Evolutionary conservation across 2,329 filamentous ascomycete genomes (phyloP).

Genomic region (Exophiala spinifera): DNA sequence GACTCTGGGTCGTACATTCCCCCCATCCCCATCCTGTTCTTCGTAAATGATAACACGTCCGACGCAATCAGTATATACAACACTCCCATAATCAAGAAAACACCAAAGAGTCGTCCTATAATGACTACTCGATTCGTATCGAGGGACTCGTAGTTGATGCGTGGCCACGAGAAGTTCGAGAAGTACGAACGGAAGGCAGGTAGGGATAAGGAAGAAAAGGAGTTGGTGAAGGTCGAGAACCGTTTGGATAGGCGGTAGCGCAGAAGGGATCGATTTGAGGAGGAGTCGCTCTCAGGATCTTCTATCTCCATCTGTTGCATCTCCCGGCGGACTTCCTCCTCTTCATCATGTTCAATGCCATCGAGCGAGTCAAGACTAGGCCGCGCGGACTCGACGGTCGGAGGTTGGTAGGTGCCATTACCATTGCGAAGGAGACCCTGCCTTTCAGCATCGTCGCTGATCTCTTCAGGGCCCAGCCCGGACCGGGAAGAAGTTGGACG

Average conservation of each 20-base stretch:
- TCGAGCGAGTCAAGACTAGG: slow-evolving; percentile 55
- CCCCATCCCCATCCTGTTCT: slow-evolving; percentile 58
- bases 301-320: slow-evolving; percentile 87
- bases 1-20: slow-evolving; percentile 81
- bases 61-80: slow-evolving; percentile 84
- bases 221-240: slow-evolving; percentile 54
- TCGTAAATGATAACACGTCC: slow-evolving; percentile 69
- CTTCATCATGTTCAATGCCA: slow-evolving; percentile 55
- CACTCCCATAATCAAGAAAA: slow-evolving; percentile 71
- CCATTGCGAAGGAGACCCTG: slow-evolving; percentile 65
- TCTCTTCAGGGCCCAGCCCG: slow-evolving; percentile 54
- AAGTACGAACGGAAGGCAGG: slow-evolving; percentile 46
- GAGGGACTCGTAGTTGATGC: slow-evolving; percentile 35
- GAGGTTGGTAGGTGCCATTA: slow-evolving; percentile 65
- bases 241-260: slow-evolving; percentile 55
- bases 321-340: slow-evolving; percentile 69
- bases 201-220: slow-evolving; percentile 56
- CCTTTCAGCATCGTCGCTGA: slow-evolving; percentile 69
- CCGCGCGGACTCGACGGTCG: slow-evolving; percentile 79
- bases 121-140: slow-evolving; percentile 61
- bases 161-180: slow-evolving; percentile 40
- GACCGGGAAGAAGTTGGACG: slow-evolving; percentile 51
- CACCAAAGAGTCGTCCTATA: slow-evolving; percentile 68
- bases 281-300: slow-evolving; percentile 52
- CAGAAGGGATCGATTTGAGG: slow-evolving; percentile 39